phyloP scores from a whole-genome alignment of 768 basidiomycete genomes.

The Serpula lacrymans region DNA sequence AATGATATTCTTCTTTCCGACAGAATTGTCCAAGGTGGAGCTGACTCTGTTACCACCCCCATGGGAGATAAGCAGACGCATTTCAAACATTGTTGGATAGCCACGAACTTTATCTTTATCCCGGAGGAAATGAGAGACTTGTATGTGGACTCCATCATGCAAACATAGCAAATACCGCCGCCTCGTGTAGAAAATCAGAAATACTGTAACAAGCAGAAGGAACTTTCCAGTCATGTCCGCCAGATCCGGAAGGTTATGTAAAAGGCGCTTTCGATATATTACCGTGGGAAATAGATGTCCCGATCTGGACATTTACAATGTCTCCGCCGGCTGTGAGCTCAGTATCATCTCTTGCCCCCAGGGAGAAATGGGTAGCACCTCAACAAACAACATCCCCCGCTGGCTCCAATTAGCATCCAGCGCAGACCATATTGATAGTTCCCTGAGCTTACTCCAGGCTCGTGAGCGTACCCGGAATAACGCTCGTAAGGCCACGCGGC shows the following conservation, averaged over 20 bases:
- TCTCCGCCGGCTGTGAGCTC: too few relatives aligned
- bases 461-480: slow-evolving; percentile 36
- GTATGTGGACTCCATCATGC: too few relatives aligned
- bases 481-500: slow-evolving; percentile 24
- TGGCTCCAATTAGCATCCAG: slow-evolving; percentile 29
- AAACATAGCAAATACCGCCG: too few relatives aligned
- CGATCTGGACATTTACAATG: too few relatives aligned
- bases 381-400: slow-evolving; percentile 18
- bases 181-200: too few relatives aligned
- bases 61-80: slow-evolving; percentile 1
- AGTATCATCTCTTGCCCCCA: too few relatives aligned
- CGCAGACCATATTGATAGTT: slow-evolving; percentile 20
- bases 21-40: slow-evolving; percentile 72
- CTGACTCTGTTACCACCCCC: slow-evolving; percentile 54
- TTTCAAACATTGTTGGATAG: neutral
- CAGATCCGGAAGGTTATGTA: too few relatives aligned
- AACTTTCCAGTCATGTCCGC: too few relatives aligned
- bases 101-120: slow-evolving; percentile 51
- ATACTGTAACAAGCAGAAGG: too few relatives aligned
- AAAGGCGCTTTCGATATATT: too few relatives aligned
- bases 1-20: slow-evolving; percentile 64
- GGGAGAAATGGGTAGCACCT: too few relatives aligned
- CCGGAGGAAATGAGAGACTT: slow-evolving; percentile 40
- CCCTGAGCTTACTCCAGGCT: slow-evolving; percentile 36
- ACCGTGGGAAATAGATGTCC: too few relatives aligned